Conservation (phyloP, 2,329 filamentous ascomycete genomes). For the Westerdykella aurantiaca region DNA sequence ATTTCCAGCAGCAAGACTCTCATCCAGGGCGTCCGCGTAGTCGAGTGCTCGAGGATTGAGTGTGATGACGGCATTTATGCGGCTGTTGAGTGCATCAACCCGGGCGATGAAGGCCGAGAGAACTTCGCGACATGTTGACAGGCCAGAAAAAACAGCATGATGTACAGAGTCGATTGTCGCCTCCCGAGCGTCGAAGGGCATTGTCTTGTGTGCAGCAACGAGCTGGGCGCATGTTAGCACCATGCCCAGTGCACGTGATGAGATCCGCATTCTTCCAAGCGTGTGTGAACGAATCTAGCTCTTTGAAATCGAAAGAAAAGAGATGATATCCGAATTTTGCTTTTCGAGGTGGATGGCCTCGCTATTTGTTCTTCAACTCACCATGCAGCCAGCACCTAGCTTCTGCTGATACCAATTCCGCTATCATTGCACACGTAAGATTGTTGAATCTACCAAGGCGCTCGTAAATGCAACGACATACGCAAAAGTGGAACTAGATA, state of each 20-base stretch:
- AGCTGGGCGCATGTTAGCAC: too few species aligned
- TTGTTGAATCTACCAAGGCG: too few species aligned
- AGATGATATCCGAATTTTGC: background rate
- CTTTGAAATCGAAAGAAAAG: background rate
- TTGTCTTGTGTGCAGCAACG: slow-evolving; percentile 8
- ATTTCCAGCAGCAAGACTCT: slow-evolving; percentile 43
- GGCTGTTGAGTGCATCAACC: slow-evolving; percentile 53
- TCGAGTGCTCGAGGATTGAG: slow-evolving; percentile 47
- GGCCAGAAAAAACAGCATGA: slow-evolving; percentile 48
- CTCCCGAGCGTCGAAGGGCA: slow-evolving; percentile 51
- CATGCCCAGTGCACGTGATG: too few species aligned
- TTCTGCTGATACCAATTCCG: too few species aligned
- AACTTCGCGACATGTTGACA: slow-evolving; percentile 51
- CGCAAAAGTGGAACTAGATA: too few species aligned
- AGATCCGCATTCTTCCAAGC: too few species aligned
- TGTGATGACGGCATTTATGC: slow-evolving; percentile 53
- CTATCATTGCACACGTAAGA: too few species aligned
- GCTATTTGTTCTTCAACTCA: too few species aligned
- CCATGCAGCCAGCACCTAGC: too few species aligned
- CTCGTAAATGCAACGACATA: too few species aligned
- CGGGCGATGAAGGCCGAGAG: slow-evolving; percentile 52
- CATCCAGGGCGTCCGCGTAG: slow-evolving; percentile 49
- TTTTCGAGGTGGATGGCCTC: too few species aligned
- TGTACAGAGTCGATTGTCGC: slow-evolving; percentile 56
- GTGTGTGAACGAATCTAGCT: background rate